Percentiles rank a stretch among this genome's conserved stretches.
Evolutionary conservation across 179 eudicot species (phyloP).

Genomic region (Amaranthus tricolor): DNA sequence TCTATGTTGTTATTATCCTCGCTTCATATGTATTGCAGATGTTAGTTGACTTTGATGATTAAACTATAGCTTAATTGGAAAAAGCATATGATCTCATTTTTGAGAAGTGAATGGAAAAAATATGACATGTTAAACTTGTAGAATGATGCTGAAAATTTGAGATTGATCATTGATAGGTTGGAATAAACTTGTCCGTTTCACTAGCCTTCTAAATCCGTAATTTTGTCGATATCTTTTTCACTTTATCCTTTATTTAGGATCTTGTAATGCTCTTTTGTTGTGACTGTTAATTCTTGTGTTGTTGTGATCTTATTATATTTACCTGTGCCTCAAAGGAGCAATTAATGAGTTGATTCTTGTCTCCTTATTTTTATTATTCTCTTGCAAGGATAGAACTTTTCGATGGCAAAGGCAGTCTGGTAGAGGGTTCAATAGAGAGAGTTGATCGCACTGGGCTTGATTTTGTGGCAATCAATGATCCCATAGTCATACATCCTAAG

Average conservation of each 20-base stretch:
- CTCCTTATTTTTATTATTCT: constrained; percentile 25
- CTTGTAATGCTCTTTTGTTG: neutral
- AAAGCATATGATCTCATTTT: neutral
- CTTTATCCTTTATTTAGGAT: neutral
- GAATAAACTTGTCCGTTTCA: neutral
- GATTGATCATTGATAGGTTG: neutral
- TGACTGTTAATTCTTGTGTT: neutral
- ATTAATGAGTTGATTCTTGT: constrained; percentile 18
- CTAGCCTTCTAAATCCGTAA: too few species aligned
- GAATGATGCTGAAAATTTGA: neutral
- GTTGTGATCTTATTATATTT: neutral
- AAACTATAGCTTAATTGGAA: neutral
- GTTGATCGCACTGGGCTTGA: constrained; percentile 78
- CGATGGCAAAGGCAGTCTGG: constrained; percentile 82
- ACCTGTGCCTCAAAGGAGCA: constrained; percentile 1
- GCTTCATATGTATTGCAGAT: neutral
- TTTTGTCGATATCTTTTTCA: constrained; percentile 1
- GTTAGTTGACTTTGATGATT: neutral
- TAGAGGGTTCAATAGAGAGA: constrained; percentile 69
- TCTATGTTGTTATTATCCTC: neutral
- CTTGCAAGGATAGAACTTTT: constrained; percentile 91
- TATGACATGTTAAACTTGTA: neutral
- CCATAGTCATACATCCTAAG: constrained; percentile 45
- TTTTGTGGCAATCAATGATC: constrained; percentile 59
- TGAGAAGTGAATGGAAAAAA: neutral